Base-by-base conservation (phyloP, 176 grass and related monocot genomes). In the Cenchrus fungigraminus region DNA sequence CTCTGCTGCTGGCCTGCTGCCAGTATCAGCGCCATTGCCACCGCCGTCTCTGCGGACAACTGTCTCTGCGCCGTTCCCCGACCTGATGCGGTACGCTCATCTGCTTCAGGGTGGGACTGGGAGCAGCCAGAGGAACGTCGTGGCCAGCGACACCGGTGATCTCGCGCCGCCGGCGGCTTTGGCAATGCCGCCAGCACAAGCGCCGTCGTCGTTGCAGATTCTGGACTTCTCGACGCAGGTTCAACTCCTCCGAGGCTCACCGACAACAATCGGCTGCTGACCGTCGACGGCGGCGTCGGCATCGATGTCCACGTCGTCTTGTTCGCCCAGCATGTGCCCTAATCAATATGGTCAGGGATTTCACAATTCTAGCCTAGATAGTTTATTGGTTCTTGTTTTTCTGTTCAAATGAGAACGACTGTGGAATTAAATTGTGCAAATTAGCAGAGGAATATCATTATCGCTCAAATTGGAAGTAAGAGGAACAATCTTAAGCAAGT, bases 61-160 rank as follows among this genome's bases (percentile, higher is more conserved):
- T 37, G 8, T 16, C 22, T n/a, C 56, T 50, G 12, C 53, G 69
- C 28, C 42, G 7, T 95, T 91, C 47, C 93, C 90, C 4, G 80
- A 87, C 87, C 40, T 93, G 34, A 66, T 88, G 73, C 89, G 85
- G 42, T 97, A 97, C 50, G 89, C 91, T 8, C 91, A 81, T 61
- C 86, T 93, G 12, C 84, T 97, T 32, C 91, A 83, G 58, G 79
- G 79, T n/a, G 63, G 77, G 37, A 40, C 37, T 46, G 45, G 7
- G 20, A 83, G 4, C 59, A 62, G 89, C 6, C 45, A 32, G 13
- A 15, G 28, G 15, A 19, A 0, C 50, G 13, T 31, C 50, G 61
- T 6, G 15, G 49, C 29, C 15, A 37, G 50, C 31, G 29, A 9
- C n/a, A 7, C n/a, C 50, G 28, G 1, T 3, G 32, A 37, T 29